Evolutionary conservation across 129 eudicot species (phyloP).

Genomic region (Flaveria robusta): DNA sequence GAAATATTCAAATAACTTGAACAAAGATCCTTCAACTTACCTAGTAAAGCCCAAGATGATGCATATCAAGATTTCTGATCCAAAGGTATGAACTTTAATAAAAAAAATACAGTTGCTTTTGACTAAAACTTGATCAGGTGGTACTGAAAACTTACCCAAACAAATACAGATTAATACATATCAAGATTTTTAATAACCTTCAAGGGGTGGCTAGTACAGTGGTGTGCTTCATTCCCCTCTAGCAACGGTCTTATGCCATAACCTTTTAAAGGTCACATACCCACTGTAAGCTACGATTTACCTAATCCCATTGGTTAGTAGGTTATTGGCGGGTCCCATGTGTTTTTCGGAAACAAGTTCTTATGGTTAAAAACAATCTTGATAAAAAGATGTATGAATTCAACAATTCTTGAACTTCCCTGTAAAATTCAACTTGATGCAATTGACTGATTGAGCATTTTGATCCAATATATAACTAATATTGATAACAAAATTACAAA

Average conservation of each 20-base stretch:
- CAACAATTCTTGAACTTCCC: slow-evolving; percentile 14
- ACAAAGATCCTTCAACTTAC: no score
- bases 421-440: not conserved
- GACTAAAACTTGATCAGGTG: not conserved
- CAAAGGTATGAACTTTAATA: not conserved
- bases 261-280: no score
- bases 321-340: no score
- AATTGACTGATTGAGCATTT: not conserved
- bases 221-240: no score
- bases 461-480: slow-evolving; percentile 4
- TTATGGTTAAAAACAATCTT: not conserved
- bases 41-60: no score
- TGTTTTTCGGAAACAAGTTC: no score
- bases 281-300: no score
- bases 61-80: slow-evolving; percentile 21
- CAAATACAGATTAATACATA: not conserved
- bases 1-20: not conserved
- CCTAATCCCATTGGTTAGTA: no score
- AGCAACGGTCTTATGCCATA: no score
- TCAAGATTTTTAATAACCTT: no score
- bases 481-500: slow-evolving; percentile 17
- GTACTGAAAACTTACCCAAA: not conserved
- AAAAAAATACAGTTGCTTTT: not conserved
- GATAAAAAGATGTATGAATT: slow-evolving; percentile 11
- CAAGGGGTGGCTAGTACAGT: no score